Base-by-base conservation (phyloP, 2,329 filamentous ascomycete species). In the Nemania diffusa region DNA sequence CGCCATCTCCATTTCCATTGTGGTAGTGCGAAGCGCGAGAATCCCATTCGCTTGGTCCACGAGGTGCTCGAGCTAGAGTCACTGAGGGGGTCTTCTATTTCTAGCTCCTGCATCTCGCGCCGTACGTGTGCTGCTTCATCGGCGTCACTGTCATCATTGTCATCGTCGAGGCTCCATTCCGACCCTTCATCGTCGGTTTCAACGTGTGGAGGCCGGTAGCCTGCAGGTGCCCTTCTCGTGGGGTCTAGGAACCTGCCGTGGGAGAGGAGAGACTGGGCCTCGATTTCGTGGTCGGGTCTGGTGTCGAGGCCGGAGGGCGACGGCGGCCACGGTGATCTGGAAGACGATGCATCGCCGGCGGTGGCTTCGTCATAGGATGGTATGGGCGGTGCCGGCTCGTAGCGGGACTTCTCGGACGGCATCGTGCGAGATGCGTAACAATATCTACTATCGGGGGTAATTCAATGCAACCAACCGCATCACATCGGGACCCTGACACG, bases 101-200 rank as follows among this genome's bases (percentile, higher is more conserved):
- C 93, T 86, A 97, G 90, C 85, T 97, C 92, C 76, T 97, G 89
- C 82, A 98, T 91, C 80, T 96, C 92, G 72, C 91, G 87, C 69
- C 92, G 89, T 73, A 96, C 85, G 69, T 90, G 88, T 34, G 87
- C 88, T 56, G 82, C 82, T 59, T 78, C 77, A 44, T 82, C 82
- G 24, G 79, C 81, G 29, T 84, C 81, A 80, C 82, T 82, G 72
- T 79, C 83, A 27, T 74, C 74, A 73, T 78, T 81, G 73, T 79
- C 83, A 26, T 75, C 74, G 2, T 75, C 74, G 37, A 78, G 73
- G 26, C 78, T 78, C 81, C 85, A 80, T 76, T 85, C 79, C 79
- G 87, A 82, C 27, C 84, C 76, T 71, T 84, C 84, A 66, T 84
- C 85, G 69, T 94, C 91, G 68, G 74, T 75, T 62, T 78, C 76